phyloP scores from a whole-genome alignment of 208 protist species.

The Kentomonas sorsogonicus region DNA sequence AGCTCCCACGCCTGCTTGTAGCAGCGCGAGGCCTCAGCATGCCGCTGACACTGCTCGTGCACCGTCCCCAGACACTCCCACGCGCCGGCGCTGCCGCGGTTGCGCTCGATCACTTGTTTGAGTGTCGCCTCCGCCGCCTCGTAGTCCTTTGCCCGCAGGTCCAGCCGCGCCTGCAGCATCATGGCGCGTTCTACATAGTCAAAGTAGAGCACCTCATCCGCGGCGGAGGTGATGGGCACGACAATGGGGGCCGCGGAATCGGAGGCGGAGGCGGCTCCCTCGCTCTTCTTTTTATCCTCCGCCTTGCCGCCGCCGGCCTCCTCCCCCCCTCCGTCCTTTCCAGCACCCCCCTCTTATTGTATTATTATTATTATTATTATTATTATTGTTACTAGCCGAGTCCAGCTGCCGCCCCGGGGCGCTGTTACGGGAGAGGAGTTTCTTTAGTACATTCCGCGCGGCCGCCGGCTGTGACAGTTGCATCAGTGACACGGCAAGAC shows the following conservation, averaged over 20 bases:
- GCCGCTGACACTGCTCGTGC: conserved; percentile 81
- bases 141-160: conserved; percentile 70
- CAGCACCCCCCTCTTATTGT: conserved; percentile 11
- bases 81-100: conserved; percentile 74
- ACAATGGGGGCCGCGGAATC: background rate
- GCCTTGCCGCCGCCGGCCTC: conserved; percentile 4
- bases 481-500: conserved; percentile 73
- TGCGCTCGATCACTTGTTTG: conserved; percentile 48
- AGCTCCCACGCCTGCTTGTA: conserved; percentile 93
- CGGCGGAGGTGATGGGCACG: conserved; percentile 13
- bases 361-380: too few species aligned
- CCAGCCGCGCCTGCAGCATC: conserved; percentile 86
- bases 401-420: conserved; percentile 36
- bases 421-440: conserved; percentile 19
- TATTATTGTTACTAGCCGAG: conserved; percentile 14
- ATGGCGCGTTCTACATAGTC: conserved; percentile 85
- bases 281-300: background rate
- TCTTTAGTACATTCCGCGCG: conserved; percentile 34
- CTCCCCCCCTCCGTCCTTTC: conserved; percentile 1
- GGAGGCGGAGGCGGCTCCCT: background rate
- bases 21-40: conserved; percentile 87
- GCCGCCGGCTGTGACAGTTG: conserved; percentile 78
- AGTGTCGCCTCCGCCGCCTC: conserved; percentile 68
- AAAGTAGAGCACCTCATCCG: conserved; percentile 25
- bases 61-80: conserved; percentile 88